Percentiles rank a stretch among this genome's conserved stretches.
phyloP scores from a whole-genome alignment of 371 early-diverging fungal genomes.

The Actinomucor elegans region DNA sequence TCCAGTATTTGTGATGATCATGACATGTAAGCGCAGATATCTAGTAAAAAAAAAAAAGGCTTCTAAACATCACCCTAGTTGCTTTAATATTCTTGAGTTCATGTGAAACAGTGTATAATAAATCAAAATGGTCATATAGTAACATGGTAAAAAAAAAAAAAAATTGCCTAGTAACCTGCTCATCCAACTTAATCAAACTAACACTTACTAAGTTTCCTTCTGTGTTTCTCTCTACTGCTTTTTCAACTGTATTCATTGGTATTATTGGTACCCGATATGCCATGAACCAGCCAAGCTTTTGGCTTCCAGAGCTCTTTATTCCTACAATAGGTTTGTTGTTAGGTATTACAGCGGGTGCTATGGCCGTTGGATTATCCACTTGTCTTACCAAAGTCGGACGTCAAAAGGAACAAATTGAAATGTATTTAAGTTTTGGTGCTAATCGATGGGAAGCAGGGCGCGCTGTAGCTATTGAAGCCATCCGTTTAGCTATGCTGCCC shows the following conservation, averaged over 20 bases:
- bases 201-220: conserved; percentile 60
- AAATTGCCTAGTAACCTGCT: too few species aligned
- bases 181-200: neutral
- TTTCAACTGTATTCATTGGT: conserved; percentile 53
- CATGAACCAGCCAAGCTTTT: conserved; percentile 76
- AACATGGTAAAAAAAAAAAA: conserved; percentile 48
- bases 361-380: conserved; percentile 74
- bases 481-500: conserved; percentile 79
- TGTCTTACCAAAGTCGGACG: conserved; percentile 55
- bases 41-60: too few species aligned
- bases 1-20: conserved; percentile 52
- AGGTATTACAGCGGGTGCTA: conserved; percentile 83
- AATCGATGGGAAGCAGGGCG: conserved; percentile 83
- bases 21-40: conserved; percentile 68
- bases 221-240: conserved; percentile 48
- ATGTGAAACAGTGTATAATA: conserved; percentile 62
- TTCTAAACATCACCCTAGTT: conserved; percentile 19
- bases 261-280: conserved; percentile 69
- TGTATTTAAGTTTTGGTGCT: conserved; percentile 79
- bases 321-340: conserved; percentile 88
- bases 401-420: conserved; percentile 74
- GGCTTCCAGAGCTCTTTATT: conserved; percentile 77
- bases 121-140: conserved; percentile 50
- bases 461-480: conserved; percentile 70
- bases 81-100: conserved; percentile 51